These are phyloP conservation scores for Polysphondylium violaceum DNA, from an alignment of 78 protist species.

Conservation along the genomic window DNA sequence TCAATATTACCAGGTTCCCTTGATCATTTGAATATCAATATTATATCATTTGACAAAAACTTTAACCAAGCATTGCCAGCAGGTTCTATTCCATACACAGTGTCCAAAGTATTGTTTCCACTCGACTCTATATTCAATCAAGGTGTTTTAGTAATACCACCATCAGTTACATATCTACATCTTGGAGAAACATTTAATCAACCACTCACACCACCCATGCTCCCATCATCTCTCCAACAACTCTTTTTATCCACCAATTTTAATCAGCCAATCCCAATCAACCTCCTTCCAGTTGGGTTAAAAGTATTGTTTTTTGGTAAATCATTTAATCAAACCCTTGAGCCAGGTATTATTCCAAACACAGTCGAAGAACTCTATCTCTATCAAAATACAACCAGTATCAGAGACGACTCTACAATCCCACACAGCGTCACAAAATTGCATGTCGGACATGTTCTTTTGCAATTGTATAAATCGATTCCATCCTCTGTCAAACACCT, in stretches of 20 bases:
- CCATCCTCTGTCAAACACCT: background rate
- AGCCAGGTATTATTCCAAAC: background rate
- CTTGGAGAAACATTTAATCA: slow-evolving; percentile 12
- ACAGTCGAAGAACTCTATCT: background rate
- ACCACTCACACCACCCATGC: background rate
- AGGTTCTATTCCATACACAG: background rate
- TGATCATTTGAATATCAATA: background rate
- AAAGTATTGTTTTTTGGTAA: background rate
- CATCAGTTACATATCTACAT: background rate
- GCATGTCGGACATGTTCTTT: background rate
- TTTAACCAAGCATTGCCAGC: background rate
- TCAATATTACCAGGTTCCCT: background rate
- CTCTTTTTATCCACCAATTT: background rate
- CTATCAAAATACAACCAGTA: background rate
- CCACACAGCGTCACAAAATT: background rate
- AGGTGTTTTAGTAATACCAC: background rate
- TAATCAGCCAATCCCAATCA: background rate
- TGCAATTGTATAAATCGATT: background rate
- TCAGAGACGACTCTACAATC: background rate
- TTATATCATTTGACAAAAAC: background rate
- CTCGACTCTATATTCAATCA: background rate
- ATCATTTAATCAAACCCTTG: background rate
- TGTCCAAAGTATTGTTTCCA: background rate
- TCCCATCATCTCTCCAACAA: background rate
- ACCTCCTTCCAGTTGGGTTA: background rate